Evolutionary conservation across 2,329 filamentous ascomycete genomes (phyloP).

Genomic region (Penicillium italicum): DNA sequence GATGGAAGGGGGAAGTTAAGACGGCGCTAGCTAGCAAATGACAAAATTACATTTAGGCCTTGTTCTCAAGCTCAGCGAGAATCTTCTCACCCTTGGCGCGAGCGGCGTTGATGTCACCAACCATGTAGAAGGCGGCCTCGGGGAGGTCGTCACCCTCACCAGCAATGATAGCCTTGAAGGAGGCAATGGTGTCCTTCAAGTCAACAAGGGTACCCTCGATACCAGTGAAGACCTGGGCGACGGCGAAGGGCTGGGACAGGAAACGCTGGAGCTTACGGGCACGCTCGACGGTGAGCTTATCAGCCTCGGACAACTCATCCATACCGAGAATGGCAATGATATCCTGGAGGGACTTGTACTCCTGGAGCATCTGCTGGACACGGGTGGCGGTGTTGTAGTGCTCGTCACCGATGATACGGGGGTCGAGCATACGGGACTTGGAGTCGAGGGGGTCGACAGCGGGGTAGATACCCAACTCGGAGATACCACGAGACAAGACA

Average conservation of each 20-base stretch:
- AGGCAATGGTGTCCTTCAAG: constrained; percentile 95
- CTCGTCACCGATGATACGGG: constrained; percentile 95
- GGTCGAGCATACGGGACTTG: constrained; percentile 99
- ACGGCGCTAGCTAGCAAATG: constrained; percentile 37
- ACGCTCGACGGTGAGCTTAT: constrained; percentile 99
- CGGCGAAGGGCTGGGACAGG: constrained; percentile 98
- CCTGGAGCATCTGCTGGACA: constrained; percentile 99
- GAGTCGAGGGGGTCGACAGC: constrained; percentile 99
- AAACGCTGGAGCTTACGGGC: constrained; percentile 99
- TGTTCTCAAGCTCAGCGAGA: constrained; percentile 80
- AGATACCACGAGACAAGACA: constrained; percentile 99
- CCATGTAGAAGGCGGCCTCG: constrained; percentile 96
- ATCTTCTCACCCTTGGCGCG: constrained; percentile 99
- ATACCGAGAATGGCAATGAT: constrained; percentile 99
- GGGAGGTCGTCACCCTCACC: constrained; percentile 96
- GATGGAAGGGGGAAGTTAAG: constrained; percentile 19
- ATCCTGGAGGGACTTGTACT: constrained; percentile 99
- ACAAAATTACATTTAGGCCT: constrained; percentile 48
- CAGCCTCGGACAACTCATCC: constrained; percentile 98
- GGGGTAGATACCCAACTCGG: constrained; percentile 99
- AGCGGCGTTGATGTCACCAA: constrained; percentile 90
- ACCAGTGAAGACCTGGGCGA: constrained; percentile 65
- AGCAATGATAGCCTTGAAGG: constrained; percentile 94
- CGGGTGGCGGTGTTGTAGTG: constrained; percentile 93
- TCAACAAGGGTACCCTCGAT: constrained; percentile 97